A percentile compares a stretch with the other conserved stretches of the same genome.
phyloP scores from a whole-genome alignment of 2,329 filamentous ascomycete species.

The Xylariaceae sp. region DNA sequence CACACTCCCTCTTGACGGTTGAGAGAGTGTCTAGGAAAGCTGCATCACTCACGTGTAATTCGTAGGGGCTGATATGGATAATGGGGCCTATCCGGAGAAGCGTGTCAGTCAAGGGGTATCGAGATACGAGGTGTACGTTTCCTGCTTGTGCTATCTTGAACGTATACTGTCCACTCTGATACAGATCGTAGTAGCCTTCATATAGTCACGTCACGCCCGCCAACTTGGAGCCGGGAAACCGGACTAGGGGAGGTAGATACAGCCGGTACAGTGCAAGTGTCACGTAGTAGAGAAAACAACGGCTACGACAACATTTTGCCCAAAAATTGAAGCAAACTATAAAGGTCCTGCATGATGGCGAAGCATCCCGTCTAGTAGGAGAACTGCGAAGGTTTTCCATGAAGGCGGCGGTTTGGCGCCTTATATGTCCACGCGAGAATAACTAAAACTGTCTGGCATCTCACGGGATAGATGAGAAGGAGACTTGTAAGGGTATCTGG shows the following conservation, averaged over 20 bases:
- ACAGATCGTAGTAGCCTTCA: slow-evolving; percentile 12
- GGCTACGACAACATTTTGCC: too few species aligned
- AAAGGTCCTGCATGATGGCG: too few species aligned
- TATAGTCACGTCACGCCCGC: slow-evolving; percentile 4
- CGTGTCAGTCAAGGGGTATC: not conserved
- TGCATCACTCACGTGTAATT: slow-evolving; percentile 12
- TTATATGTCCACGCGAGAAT: too few species aligned
- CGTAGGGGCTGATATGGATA: slow-evolving; percentile 12
- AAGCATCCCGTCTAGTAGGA: too few species aligned
- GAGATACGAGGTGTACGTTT: too few species aligned
- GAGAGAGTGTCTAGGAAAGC: slow-evolving; percentile 10
- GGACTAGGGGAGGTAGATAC: not conserved
- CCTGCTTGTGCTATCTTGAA: slow-evolving; percentile 1
- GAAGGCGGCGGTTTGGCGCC: too few species aligned
- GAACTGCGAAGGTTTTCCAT: too few species aligned
- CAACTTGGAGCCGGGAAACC: slow-evolving; percentile 9
- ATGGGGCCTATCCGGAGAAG: slow-evolving; percentile 10
- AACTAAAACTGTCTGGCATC: too few species aligned
- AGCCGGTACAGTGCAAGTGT: not conserved
- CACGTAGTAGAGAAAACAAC: too few species aligned
- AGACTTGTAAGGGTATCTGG: too few species aligned
- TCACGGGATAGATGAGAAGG: too few species aligned
- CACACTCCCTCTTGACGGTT: slow-evolving; percentile 5
- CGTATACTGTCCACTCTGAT: slow-evolving; percentile 6
- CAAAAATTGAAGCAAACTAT: too few species aligned